Evolutionary conservation across 2,329 filamentous ascomycete species (phyloP), one percentile per base, ranked within the genome.

Genomic region (Trichoderma atrobrunneum): DNA sequence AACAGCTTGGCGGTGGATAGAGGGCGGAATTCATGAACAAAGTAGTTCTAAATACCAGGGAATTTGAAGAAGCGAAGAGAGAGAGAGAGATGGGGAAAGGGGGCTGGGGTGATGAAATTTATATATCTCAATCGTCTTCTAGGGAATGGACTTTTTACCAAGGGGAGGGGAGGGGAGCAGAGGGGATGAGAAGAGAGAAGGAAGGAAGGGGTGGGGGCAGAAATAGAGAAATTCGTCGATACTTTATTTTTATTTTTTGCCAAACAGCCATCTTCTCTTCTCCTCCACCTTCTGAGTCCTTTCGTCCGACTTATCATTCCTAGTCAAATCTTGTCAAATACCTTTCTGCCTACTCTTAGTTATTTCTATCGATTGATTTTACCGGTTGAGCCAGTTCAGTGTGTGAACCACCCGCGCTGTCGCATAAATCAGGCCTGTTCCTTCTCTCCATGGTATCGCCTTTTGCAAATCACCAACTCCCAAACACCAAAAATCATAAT

Each of bases 1-100:
- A 81, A 30, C 77, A 64, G 81, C 81, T 7, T 77, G 76, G 76
- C 80, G 82, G 36, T 70, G 82, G 48, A 73, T 82, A 36, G 76
- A 78, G 2, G 76, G 77, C 26, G 76, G 74, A 5, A 70, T 76
- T 48, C 5, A 18, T 39, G 14, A 18, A 39, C 36, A 39, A 16
- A 39, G 36, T 65, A 18, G 7, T 18, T 30, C 54, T 10, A 57
- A 56, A 32, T 12, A 4, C 1, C 8, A 16, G 34, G 6, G 32
- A 18, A 39, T 62, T 14, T 36, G 16, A 67, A 39, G 21, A 39
- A 65, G 1, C 7, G 32, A 12, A 67, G n/a, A n/a, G n/a, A 26
- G 14, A 26, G 63, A 57, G 26, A n/a, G 16, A 28, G 14, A 5
- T 16, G 21, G n/a, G 32, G 14, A 32, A 32, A 4, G n/a, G 11